A percentile compares a stretch with the other conserved stretches of the same genome.
Conservation (phyloP, 352 stramenopile genomes). For the Phytophthora hibernalis region DNA sequence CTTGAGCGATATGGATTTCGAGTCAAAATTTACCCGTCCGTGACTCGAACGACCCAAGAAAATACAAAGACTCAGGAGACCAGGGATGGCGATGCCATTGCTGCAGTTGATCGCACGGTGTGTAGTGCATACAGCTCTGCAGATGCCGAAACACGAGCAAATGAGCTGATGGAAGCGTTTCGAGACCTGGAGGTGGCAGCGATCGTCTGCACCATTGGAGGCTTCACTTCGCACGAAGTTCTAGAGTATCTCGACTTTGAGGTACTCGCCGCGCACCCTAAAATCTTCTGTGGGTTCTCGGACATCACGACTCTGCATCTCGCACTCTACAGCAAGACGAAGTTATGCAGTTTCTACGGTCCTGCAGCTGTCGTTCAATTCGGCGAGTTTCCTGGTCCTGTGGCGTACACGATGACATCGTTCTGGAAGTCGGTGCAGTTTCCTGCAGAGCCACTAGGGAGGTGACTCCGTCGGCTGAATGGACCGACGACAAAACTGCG, state of each 20-base stretch:
- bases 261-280: slow-evolving; percentile 47
- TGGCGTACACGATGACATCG: slow-evolving; percentile 52
- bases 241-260: slow-evolving; percentile 71
- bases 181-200: slow-evolving; percentile 42
- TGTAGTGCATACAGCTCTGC: slow-evolving; percentile 56
- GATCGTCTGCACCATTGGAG: slow-evolving; percentile 66
- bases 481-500: slow-evolving; percentile 68
- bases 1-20: slow-evolving; percentile 47
- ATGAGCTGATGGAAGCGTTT: slow-evolving; percentile 67
- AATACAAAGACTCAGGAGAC: slow-evolving; percentile 25
- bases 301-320: slow-evolving; percentile 73
- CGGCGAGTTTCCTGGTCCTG: slow-evolving; percentile 58
- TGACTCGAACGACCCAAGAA: slow-evolving; percentile 41
- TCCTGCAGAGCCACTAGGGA: slow-evolving; percentile 36
- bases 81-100: slow-evolving; percentile 9
- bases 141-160: slow-evolving; percentile 45
- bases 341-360: slow-evolving; percentile 69
- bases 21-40: slow-evolving; percentile 59
- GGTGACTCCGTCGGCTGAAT: slow-evolving; percentile 50
- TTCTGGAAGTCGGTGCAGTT: slow-evolving; percentile 46
- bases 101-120: slow-evolving; percentile 8
- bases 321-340: slow-evolving; percentile 48
- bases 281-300: slow-evolving; percentile 66
- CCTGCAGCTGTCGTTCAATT: slow-evolving; percentile 63
- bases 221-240: slow-evolving; percentile 66